A percentile compares a stretch with the other conserved stretches of the same genome.
Conservation (phyloP, 2,329 filamentous ascomycete genomes). For the Apiospora pterosperma region DNA sequence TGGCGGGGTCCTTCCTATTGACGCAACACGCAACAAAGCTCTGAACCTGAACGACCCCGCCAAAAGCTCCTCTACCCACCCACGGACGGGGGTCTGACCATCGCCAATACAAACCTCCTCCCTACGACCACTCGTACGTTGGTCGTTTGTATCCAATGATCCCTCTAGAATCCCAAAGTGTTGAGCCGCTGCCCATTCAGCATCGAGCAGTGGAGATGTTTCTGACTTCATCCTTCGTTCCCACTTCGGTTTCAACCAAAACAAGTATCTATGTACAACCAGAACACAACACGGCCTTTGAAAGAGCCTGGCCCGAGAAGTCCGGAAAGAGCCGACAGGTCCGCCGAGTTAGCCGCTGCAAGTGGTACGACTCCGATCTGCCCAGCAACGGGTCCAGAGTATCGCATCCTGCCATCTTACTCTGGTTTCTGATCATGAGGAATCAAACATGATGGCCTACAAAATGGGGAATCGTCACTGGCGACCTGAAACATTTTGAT, state of each 20-base stretch:
- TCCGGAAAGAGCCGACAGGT: not conserved
- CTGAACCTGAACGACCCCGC: not conserved
- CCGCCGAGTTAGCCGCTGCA: not conserved
- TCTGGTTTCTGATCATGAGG: not conserved
- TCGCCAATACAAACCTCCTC: not conserved
- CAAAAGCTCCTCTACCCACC: slow-evolving; percentile 4
- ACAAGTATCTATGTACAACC: not conserved
- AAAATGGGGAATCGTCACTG: too few species aligned
- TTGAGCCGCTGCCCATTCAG: not conserved
- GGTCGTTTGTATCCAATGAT: slow-evolving; percentile 1
- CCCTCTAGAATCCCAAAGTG: not conserved
- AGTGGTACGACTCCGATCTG: not conserved
- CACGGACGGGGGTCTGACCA: not conserved
- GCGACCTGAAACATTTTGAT: not conserved
- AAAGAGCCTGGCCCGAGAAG: not conserved
- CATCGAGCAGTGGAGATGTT: not conserved
- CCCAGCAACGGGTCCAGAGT: not conserved
- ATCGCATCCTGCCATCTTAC: not conserved
- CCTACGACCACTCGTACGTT: not conserved
- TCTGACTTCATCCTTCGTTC: slow-evolving; percentile 3
- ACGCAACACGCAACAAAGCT: slow-evolving; percentile 6
- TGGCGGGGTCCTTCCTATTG: slow-evolving; percentile 1
- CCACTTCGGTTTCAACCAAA: slow-evolving; percentile 1
- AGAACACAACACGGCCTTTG: not conserved
- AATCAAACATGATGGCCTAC: not conserved